Evolutionary conservation across 73 alveolate genomes (phyloP), one percentile per base, ranked within the genome.

Genomic region (Paramecium tetraurelia): DNA sequence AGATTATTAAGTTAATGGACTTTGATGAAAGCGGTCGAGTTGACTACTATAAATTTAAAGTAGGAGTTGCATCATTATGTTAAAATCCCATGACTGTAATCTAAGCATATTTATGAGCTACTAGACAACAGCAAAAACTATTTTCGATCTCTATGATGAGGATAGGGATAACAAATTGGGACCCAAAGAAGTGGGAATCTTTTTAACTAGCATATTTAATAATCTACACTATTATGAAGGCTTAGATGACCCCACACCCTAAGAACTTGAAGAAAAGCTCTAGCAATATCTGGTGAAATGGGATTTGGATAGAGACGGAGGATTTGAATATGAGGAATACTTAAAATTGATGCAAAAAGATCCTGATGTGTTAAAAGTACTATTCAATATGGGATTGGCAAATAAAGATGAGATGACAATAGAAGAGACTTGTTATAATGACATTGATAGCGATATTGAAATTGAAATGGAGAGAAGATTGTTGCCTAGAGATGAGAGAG

Each of bases 401-500:
- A 89, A 77, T 72, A 77, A 83, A 50, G 94, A 58, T 38, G 94
- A 89, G 71, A 89, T 89, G 92, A 83, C 84, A 59, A 70, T 70
- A 24, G 94, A 89, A 72, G 94, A 89, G 14, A 83, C 86, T 5
- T 48, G 77, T 70, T 89, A 89, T 89, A 83, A 89, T 43, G 94
- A 89, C 22, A 70, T 77, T 24, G 94, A 89, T 72, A 71, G 85
- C 20, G 94, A 89, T 46, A 77, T 53, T 7, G 94, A 89, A 72
- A 89, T 89, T 11, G 94, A 89, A 24, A 53, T 89, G 87, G 94
- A 89, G 12, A 68, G 94, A 89, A 89, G 87, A 27, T 43, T 70
- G 4, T 24, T 89, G 44, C 92, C 86, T 22, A 89, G 94, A 89
- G 94, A 89, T 43, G 94, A 89, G 27, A 89, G 94, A 89, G 75